phyloP scores from a whole-genome alignment of 2,329 filamentous ascomycete species.

The Trichoderma aggressivum region DNA sequence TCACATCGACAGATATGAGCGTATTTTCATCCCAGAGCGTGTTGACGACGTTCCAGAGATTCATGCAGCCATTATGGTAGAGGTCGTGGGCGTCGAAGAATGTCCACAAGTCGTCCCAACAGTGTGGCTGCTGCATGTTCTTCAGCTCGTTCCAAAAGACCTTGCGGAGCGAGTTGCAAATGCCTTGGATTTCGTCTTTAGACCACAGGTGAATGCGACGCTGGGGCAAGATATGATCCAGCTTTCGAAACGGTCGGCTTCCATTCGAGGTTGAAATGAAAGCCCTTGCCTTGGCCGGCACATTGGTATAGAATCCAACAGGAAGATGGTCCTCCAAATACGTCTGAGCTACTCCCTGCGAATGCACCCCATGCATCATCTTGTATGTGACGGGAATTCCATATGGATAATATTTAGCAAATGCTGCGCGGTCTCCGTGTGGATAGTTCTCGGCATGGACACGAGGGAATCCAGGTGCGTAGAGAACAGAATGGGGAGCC shows the following conservation, averaged over 20 bases:
- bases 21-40: constrained; percentile 41
- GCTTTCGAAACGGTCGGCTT: constrained; percentile 27
- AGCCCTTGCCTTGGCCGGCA: constrained; percentile 31
- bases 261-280: constrained; percentile 41
- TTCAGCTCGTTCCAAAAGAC: constrained; percentile 37
- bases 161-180: constrained; percentile 39
- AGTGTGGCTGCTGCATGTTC: constrained; percentile 30
- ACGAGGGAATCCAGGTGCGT: constrained; percentile 22
- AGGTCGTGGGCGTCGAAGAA: constrained; percentile 50
- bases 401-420: constrained; percentile 34
- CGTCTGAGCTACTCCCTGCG: constrained; percentile 26
- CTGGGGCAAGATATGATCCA: constrained; percentile 28
- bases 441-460: constrained; percentile 26
- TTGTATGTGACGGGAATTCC: constrained; percentile 36
- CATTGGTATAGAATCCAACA: constrained; percentile 37
- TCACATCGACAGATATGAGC: constrained; percentile 29
- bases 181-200: constrained; percentile 37
- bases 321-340: constrained; percentile 38
- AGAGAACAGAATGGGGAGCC: constrained; percentile 20
- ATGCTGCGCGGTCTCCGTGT: constrained; percentile 26
- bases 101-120: constrained; percentile 42
- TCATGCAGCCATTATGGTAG: constrained; percentile 45
- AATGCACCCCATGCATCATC: constrained; percentile 29
- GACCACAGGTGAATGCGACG: constrained; percentile 38
- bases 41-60: constrained; percentile 47